Evolutionary conservation across 1,139 yeast genomes (phyloP).

Genomic region (Sugiyamaella xylanicola): DNA sequence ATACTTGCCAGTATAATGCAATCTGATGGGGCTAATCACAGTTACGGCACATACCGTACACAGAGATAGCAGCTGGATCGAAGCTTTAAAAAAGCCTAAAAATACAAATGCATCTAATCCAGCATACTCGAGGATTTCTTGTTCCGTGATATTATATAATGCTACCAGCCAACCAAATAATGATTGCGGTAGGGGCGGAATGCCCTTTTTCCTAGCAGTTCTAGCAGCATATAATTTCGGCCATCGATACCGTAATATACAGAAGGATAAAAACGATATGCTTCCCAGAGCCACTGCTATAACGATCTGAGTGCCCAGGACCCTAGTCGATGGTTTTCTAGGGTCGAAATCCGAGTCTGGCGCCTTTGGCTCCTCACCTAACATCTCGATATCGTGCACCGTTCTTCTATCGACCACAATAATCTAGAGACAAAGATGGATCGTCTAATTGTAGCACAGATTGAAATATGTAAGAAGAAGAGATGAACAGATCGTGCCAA

Average conservation of each 20-base stretch:
- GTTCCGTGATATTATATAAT: slow-evolving; percentile 65
- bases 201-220: slow-evolving; percentile 39
- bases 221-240: slow-evolving; percentile 73
- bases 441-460: not conserved
- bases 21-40: slow-evolving; percentile 73
- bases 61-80: slow-evolving; percentile 60
- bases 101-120: slow-evolving; percentile 94
- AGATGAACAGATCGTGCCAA: too few species aligned
- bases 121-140: slow-evolving; percentile 80
- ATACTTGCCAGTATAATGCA: slow-evolving; percentile 66
- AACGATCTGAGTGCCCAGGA: slow-evolving; percentile 40
- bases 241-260: slow-evolving; percentile 63
- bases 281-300: slow-evolving; percentile 67
- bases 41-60: slow-evolving; percentile 65
- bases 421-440: too few species aligned
- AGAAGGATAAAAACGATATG: slow-evolving; percentile 64
- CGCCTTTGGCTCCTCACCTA: not conserved
- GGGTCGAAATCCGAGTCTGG: slow-evolving; percentile 26
- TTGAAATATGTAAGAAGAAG: not conserved
- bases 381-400: too few species aligned
- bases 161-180: slow-evolving; percentile 80
- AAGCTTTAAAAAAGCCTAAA: slow-evolving; percentile 75
- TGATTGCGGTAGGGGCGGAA: slow-evolving; percentile 50
- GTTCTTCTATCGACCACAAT: too few species aligned
- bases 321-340: slow-evolving; percentile 28